Evolutionary conservation across 345 rosid species (phyloP).

Genomic region (Melaleuca quinquenervia): DNA sequence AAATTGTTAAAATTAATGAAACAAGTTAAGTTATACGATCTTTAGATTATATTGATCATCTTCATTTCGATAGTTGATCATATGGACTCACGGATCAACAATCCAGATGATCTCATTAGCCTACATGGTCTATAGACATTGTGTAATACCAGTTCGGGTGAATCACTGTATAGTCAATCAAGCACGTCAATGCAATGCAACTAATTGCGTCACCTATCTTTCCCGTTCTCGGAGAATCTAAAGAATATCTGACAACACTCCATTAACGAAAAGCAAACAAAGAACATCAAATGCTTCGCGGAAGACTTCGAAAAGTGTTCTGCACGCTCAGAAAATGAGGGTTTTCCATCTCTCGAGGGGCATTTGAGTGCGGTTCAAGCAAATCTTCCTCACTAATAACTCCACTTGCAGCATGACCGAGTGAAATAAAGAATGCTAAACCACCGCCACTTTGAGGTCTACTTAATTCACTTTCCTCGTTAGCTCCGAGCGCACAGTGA

Average conservation of each 20-base stretch:
- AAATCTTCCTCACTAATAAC: neutral
- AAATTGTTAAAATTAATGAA: neutral
- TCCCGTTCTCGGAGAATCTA: neutral
- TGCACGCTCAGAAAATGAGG: neutral
- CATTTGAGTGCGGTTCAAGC: neutral
- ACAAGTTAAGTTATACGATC: neutral
- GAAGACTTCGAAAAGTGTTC: neutral
- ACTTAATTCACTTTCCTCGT: neutral
- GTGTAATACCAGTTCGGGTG: neutral
- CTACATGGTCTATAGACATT: neutral
- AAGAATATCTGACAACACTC: neutral
- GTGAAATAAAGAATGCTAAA: neutral
- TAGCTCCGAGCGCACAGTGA: neutral
- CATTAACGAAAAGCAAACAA: neutral
- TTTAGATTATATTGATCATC: neutral
- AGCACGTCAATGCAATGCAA: neutral
- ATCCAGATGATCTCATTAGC: neutral
- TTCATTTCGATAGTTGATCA: neutral
- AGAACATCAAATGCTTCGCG: neutral
- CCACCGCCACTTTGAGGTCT: neutral
- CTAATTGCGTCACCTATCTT: neutral
- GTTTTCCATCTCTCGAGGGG: neutral
- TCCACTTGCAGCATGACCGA: neutral
- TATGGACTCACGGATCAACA: neutral
- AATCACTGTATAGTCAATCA: neutral